Conservation (phyloP, 345 rosid genomes). For the Ceriops tagal region DNA sequence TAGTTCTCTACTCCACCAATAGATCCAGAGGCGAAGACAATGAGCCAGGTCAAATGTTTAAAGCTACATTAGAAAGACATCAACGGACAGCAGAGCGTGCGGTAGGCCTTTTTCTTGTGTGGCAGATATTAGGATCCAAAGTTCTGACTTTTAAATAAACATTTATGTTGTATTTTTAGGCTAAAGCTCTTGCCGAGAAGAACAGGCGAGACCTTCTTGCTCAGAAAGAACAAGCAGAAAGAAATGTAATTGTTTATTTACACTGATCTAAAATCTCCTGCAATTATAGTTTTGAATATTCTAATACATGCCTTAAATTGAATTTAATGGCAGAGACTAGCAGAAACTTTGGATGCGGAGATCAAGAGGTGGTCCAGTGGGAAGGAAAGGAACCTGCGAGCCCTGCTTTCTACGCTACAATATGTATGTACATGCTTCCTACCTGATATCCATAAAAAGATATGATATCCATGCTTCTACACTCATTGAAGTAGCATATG, state of each 20-base stretch:
- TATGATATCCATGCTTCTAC: neutral
- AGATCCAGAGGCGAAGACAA: constrained; percentile 37
- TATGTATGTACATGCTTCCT: constrained; percentile 59
- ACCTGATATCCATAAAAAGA: neutral
- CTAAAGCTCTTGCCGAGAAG: constrained; percentile 93
- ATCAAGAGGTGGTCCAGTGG: constrained; percentile 93
- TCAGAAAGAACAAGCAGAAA: constrained; percentile 86
- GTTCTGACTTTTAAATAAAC: constrained; percentile 12
- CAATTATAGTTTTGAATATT: neutral
- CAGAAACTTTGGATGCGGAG: constrained; percentile 75
- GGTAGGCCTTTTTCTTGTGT: constrained; percentile 39
- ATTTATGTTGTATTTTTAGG: constrained; percentile 53
- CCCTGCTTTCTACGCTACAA: constrained; percentile 88
- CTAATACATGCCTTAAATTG: constrained; percentile 19
- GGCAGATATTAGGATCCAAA: neutral
- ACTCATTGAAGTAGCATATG: neutral
- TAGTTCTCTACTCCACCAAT: constrained; percentile 31
- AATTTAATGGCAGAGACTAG: constrained; percentile 58
- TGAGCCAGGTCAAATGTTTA: constrained; percentile 60
- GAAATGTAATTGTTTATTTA: constrained; percentile 54
- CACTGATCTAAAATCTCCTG: neutral
- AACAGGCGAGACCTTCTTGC: constrained; percentile 74
- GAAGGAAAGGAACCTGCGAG: constrained; percentile 85
- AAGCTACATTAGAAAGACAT: constrained; percentile 71
- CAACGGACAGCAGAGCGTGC: constrained; percentile 81